Base-by-base conservation (phyloP, 495 filamentous ascomycete species). In the Umbilicaria muhlenbergii region DNA sequence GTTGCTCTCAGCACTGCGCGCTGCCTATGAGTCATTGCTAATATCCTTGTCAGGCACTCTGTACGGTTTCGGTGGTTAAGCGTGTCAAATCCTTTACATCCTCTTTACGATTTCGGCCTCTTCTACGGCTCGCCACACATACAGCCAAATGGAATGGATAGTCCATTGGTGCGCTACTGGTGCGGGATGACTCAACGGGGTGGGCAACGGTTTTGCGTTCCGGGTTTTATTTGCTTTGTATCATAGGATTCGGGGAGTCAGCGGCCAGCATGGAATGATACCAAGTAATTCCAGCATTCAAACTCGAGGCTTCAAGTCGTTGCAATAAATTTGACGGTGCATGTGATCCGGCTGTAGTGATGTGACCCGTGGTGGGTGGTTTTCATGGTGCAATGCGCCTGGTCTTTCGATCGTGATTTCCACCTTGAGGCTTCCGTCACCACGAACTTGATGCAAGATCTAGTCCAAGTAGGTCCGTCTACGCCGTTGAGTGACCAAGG, bases 41-140 rank as follows among this genome's bases (percentile, higher is more conserved):
- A 61, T 58, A 16, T 44, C 15, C 13, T 43, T 16, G 43, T 41
- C 49, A 67, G 64, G 69, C 56, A 94, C 86, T 67, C 83, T 94
- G 50, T 94, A 96, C 74, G 89, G 89, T 77, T 96, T 96, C 78
- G 89, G 89, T 81, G 89, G 89, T 77, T 96, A 88, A 80, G 62
- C 62, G 34, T 34, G 19, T 46, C 39, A 42, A 2, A 21, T 38
- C 21, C 19, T 47, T 28, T 44, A 38, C 37, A 38, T 41, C 38
- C 44, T 44, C 39, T 18, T 54, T 42, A 55, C 46, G 52, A 55
- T 36, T 49, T 48, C 50, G 52, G 50, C 40, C 44, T 48, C 40
- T 44, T 39, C 39, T 19, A 40, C 41, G 21, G 39, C 41, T 50
- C 46, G 43, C 43, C 43, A 43, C 43, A 50, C 10, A n/a, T n/a